These are phyloP conservation scores for Taxillus chinensis DNA, from an alignment of 164 flowering plant species.

Conservation along the genomic window DNA sequence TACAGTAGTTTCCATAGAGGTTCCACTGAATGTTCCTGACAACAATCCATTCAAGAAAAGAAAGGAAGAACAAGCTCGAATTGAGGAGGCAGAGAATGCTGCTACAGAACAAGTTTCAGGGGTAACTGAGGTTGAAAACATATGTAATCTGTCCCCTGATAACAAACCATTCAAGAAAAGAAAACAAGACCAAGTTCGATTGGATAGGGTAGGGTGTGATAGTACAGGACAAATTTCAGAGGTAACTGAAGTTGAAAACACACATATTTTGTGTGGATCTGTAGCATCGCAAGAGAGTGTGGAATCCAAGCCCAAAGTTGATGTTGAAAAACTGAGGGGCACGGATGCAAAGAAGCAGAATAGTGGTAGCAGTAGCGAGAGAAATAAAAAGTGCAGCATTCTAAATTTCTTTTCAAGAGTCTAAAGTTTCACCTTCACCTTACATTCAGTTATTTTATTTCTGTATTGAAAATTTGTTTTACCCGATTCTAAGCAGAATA, in stretches of 20 bases:
- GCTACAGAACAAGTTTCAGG: constrained; percentile 15
- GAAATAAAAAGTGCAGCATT: constrained; percentile 18
- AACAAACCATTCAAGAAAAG: constrained; percentile 67
- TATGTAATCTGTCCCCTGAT: constrained; percentile 20
- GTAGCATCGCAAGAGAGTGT: constrained; percentile 50
- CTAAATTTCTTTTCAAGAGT: constrained; percentile 34
- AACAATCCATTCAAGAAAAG: constrained; percentile 67
- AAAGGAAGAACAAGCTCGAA: constrained; percentile 15
- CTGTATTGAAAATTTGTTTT: too few species aligned
- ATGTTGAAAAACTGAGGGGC: constrained; percentile 3
- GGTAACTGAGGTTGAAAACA: constrained; percentile 12
- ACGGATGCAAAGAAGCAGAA: constrained; percentile 16
- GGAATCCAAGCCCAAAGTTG: constrained; percentile 25
- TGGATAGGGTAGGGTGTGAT: constrained; percentile 6
- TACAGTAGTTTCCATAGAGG: not conserved
- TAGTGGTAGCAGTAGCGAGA: constrained; percentile 14
- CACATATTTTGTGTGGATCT: constrained; percentile 7
- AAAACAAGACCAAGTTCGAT: constrained; percentile 15
- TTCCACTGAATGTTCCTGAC: constrained; percentile 25
- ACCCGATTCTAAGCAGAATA: too few species aligned
- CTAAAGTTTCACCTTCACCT: constrained; percentile 9
- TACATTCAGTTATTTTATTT: not conserved
- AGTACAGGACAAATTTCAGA: constrained; percentile 14
- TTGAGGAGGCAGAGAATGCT: constrained; percentile 4
- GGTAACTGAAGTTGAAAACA: constrained; percentile 11